Percentiles rank a stretch among this genome's conserved stretches.
Evolutionary conservation across 495 filamentous ascomycete species (phyloP).

Genomic region (Letharia lupina): DNA sequence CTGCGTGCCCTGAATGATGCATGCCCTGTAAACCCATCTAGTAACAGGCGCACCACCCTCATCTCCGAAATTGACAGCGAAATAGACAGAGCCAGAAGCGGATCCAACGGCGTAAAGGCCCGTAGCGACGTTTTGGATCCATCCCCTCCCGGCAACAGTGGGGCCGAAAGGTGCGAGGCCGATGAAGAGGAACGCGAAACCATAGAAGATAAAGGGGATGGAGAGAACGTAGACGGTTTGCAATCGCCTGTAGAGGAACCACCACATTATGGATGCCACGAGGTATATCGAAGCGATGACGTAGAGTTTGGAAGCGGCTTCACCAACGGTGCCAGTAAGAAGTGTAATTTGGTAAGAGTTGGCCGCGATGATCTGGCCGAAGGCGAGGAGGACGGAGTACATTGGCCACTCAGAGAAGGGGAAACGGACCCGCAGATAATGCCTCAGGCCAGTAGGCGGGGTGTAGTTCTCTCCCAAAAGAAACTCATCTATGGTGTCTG

Average conservation of each 20-base stretch:
- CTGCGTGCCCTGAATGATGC: constrained; percentile 54
- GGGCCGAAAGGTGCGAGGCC: constrained; percentile 43
- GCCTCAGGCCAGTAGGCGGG: constrained; percentile 58
- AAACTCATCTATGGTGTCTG: constrained; percentile 42
- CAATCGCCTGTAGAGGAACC: constrained; percentile 48
- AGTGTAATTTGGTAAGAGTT: constrained; percentile 64
- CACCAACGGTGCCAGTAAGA: constrained; percentile 49
- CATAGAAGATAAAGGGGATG: constrained; percentile 50
- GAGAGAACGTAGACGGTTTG: constrained; percentile 50
- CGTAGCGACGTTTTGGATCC: constrained; percentile 51
- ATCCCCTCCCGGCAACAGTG: constrained; percentile 33
- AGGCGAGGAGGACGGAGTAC: constrained; percentile 60
- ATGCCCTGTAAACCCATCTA: constrained; percentile 57
- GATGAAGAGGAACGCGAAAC: constrained; percentile 52
- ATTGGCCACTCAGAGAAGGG: constrained; percentile 54
- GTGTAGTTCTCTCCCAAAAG: constrained; percentile 55
- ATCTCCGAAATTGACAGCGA: constrained; percentile 60
- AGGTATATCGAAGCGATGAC: constrained; percentile 55
- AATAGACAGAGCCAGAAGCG: constrained; percentile 51
- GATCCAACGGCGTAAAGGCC: constrained; percentile 53
- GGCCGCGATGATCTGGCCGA: constrained; percentile 57
- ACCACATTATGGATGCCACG: constrained; percentile 51
- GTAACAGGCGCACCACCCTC: constrained; percentile 53
- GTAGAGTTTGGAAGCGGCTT: constrained; percentile 55
- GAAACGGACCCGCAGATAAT: constrained; percentile 42